These are phyloP conservation scores for Fusarium nelsonii DNA, from an alignment of 2,329 filamentous ascomycete species.

Conservation along the genomic window DNA sequence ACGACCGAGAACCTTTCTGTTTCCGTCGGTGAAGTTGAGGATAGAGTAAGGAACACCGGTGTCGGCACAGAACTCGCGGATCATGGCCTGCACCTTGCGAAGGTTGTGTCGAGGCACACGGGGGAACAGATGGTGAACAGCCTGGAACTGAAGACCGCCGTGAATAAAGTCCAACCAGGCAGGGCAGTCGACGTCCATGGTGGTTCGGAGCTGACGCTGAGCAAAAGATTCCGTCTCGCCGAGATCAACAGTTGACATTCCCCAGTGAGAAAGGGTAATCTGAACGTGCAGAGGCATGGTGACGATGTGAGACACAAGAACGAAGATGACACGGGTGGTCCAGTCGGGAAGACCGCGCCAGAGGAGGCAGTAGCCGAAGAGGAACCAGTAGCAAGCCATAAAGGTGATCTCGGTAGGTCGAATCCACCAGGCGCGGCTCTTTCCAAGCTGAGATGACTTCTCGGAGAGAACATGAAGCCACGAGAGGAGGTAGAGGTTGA, in stretches of 20 bases:
- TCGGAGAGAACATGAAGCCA: slow-evolving; percentile 73
- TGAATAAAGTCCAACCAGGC: slow-evolving; percentile 79
- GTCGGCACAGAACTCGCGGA: slow-evolving; percentile 73
- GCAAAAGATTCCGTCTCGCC: slow-evolving; percentile 75
- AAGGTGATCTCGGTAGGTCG: slow-evolving; percentile 74
- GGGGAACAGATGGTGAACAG: slow-evolving; percentile 77
- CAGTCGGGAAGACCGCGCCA: slow-evolving; percentile 70
- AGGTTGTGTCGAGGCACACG: slow-evolving; percentile 77
- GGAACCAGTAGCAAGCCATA: slow-evolving; percentile 74
- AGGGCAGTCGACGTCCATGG: slow-evolving; percentile 80
- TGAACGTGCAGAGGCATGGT: slow-evolving; percentile 78
- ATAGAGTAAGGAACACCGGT: slow-evolving; percentile 72
- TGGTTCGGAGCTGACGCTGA: slow-evolving; percentile 77
- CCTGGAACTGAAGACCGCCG: slow-evolving; percentile 79
- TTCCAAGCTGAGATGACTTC: slow-evolving; percentile 67
- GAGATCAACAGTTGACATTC: slow-evolving; percentile 75
- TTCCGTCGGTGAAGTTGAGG: slow-evolving; percentile 72
- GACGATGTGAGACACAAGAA: slow-evolving; percentile 73
- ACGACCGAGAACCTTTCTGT: slow-evolving; percentile 62
- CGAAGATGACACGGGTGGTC: slow-evolving; percentile 69
- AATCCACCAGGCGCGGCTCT: slow-evolving; percentile 72
- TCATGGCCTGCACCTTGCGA: slow-evolving; percentile 68
- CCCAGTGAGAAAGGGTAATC: slow-evolving; percentile 79
- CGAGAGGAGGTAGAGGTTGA: slow-evolving; percentile 78
- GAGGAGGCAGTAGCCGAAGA: slow-evolving; percentile 75